Conservation (phyloP, 768 basidiomycete genomes). For the Podaxis mareebaensis region DNA sequence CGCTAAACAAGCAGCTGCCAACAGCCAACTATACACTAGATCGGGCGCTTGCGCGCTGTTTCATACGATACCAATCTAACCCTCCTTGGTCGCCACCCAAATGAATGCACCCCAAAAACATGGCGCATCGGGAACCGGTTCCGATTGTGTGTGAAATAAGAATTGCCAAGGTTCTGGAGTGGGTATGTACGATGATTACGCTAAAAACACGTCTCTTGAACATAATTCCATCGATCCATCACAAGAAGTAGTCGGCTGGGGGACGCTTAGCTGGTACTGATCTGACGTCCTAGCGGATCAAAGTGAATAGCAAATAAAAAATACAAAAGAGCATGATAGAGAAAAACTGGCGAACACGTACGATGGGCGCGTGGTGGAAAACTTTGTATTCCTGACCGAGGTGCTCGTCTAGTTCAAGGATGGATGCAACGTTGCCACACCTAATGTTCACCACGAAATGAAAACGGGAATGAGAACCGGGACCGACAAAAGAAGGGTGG, state of each 20-base stretch:
- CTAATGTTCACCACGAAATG: constrained; percentile 36
- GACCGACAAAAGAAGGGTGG: not conserved
- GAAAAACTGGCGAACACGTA: constrained; percentile 37
- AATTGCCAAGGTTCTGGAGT: not conserved
- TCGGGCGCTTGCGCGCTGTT: not conserved
- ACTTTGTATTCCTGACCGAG: constrained; percentile 95
- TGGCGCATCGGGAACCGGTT: constrained; percentile 5
- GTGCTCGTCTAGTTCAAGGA: constrained; percentile 91
- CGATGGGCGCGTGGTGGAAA: constrained; percentile 87
- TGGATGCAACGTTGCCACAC: constrained; percentile 95
- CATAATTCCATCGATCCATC: constrained; percentile 14
- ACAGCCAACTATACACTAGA: not conserved
- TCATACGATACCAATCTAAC: constrained; percentile 7
- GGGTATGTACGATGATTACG: constrained; percentile 2
- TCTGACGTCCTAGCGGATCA: constrained; percentile 61
- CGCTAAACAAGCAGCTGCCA: not conserved
- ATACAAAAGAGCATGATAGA: constrained; percentile 9
- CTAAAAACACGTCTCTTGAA: not conserved
- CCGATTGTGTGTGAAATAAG: not conserved
- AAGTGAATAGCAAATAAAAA: constrained; percentile 14
- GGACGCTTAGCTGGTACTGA: constrained; percentile 84
- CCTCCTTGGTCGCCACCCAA: constrained; percentile 1
- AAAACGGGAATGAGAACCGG: not conserved
- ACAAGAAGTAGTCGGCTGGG: constrained; percentile 87
- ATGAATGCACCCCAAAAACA: constrained; percentile 3